phyloP scores from a whole-genome alignment of 805 yeast species.

The Soucietia sequanensis region DNA sequence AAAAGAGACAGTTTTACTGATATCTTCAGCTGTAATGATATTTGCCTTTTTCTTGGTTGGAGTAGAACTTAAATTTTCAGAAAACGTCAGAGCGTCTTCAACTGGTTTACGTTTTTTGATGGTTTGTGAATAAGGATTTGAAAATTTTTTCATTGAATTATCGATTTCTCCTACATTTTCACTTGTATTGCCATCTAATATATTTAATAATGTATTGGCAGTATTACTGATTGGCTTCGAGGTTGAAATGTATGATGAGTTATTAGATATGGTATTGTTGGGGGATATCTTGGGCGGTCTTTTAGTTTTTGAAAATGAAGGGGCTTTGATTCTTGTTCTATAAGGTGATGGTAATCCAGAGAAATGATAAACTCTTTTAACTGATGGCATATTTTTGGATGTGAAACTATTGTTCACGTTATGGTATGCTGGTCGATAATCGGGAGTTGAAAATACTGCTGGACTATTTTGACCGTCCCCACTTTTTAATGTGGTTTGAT shows the following conservation, averaged over 20 bases:
- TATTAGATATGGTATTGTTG: slow-evolving; percentile 4
- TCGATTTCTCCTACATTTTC: slow-evolving; percentile 3
- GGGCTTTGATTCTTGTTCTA: slow-evolving; percentile 38
- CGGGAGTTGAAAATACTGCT: slow-evolving; percentile 28
- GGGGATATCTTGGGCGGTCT: slow-evolving; percentile 1
- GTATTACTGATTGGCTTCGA: slow-evolving; percentile 30
- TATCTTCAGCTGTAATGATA: slow-evolving; percentile 33
- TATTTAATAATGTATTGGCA: slow-evolving; percentile 37
- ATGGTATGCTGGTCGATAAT: slow-evolving; percentile 38
- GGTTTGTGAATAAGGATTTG: slow-evolving; percentile 18
- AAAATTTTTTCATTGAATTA: slow-evolving; percentile 37
- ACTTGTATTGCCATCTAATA: slow-evolving; percentile 27
- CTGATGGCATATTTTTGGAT: slow-evolving; percentile 27
- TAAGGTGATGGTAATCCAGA: slow-evolving; percentile 47
- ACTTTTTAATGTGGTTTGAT: slow-evolving; percentile 28
- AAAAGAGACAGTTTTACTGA: slow-evolving; percentile 33
- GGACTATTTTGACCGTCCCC: slow-evolving; percentile 16
- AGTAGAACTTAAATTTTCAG: slow-evolving; percentile 1
- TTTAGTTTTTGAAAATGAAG: slow-evolving; percentile 12
- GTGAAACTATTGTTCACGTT: slow-evolving; percentile 22
- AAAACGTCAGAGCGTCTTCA: slow-evolving; percentile 9
- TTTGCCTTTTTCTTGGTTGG: slow-evolving; percentile 8
- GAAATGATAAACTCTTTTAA: slow-evolving; percentile 44
- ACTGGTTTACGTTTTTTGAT: slow-evolving; percentile 4
- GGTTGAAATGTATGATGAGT: slow-evolving; percentile 4